These are phyloP conservation scores for Neofusicoccum kwambonambiense DNA, from an alignment of 2,329 filamentous ascomycete genomes.

Conservation along the genomic window DNA sequence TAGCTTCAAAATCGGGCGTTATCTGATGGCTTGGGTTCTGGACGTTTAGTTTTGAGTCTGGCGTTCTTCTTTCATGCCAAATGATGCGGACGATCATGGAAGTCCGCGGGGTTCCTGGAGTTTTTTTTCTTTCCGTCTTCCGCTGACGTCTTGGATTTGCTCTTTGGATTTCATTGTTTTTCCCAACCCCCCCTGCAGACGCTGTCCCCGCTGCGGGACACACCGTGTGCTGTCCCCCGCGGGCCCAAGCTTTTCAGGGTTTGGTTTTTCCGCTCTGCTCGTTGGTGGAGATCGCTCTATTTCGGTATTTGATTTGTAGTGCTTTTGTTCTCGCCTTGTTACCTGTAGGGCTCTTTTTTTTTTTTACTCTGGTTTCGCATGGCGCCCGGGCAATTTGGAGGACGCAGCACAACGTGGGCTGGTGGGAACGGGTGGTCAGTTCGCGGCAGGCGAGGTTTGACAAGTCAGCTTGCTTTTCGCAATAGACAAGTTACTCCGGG, in stretches of 20 bases:
- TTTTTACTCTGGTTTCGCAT: not conserved
- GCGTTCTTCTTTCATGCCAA: not conserved
- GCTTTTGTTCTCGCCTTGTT: not conserved
- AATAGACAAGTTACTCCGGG: not conserved
- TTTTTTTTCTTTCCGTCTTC: not conserved
- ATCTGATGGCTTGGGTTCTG: not conserved
- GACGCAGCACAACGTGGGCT: not conserved
- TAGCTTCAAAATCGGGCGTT: not conserved
- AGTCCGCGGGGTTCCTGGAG: not conserved
- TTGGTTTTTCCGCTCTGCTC: not conserved
- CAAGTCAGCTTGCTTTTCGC: not conserved
- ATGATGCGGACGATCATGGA: not conserved
- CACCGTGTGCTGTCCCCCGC: too few relatives aligned
- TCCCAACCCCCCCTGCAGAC: too few relatives aligned
- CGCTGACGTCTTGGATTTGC: not conserved
- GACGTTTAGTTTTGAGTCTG: not conserved
- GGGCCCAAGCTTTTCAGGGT: not conserved
- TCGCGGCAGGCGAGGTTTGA: not conserved
- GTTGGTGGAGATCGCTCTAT: not conserved
- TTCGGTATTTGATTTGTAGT: slow-evolving; percentile 6
- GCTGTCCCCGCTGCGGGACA: too few relatives aligned
- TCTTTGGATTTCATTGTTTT: not conserved
- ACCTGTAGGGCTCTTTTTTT: not conserved
- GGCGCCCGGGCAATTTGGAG: not conserved
- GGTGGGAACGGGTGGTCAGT: not conserved